Conservation (phyloP, 1,139 yeast genomes). For the Suhomyces anneliseae region DNA sequence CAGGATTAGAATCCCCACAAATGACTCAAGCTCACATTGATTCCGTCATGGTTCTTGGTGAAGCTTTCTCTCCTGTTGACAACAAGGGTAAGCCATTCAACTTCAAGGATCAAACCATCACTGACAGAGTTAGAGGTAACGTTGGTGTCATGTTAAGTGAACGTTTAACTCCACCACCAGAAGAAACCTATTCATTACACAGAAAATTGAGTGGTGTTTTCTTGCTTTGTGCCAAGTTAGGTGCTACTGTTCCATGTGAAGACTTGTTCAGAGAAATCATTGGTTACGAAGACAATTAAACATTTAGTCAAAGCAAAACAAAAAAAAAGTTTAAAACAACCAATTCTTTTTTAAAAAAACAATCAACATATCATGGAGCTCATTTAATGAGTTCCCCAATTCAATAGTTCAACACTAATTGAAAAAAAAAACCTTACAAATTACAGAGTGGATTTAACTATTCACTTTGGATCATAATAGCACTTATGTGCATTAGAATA, state of each 20-base stretch:
- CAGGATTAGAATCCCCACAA: slow-evolving; percentile 82
- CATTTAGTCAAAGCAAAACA: no score
- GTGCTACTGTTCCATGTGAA: slow-evolving; percentile 82
- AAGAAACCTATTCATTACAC: slow-evolving; percentile 93
- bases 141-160: slow-evolving; percentile 88
- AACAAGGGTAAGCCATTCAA: slow-evolving; percentile 56
- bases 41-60: slow-evolving; percentile 87
- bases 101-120: slow-evolving; percentile 82
- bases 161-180: slow-evolving; percentile 96
- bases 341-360: no score
- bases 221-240: slow-evolving; percentile 80
- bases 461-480: background rate
- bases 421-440: no score
- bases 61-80: slow-evolving; percentile 71
- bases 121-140: slow-evolving; percentile 85
- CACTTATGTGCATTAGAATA: background rate
- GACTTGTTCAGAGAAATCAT: slow-evolving; percentile 73
- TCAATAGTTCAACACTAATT: no score
- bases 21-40: slow-evolving; percentile 94
- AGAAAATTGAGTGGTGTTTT: slow-evolving; percentile 94
- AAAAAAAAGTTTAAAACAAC: no score
- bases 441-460: no score
- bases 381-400: no score
- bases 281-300: slow-evolving; percentile 39
- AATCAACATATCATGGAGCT: no score